These are phyloP conservation scores for Onygenales sp. DNA, from an alignment of 2,329 filamentous ascomycete genomes.

Conservation along the genomic window DNA sequence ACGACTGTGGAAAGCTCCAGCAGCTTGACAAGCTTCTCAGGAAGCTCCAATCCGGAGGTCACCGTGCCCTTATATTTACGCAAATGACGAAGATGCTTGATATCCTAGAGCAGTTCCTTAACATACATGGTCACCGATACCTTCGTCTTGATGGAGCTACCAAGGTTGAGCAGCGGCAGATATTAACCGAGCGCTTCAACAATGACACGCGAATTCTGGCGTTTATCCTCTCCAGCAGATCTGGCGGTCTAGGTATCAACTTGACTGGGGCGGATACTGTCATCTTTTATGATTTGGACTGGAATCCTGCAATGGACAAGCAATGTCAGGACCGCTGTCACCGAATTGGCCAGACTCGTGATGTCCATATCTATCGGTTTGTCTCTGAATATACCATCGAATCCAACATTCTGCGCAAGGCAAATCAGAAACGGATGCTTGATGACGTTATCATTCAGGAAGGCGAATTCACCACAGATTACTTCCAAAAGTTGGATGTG, in stretches of 20 bases:
- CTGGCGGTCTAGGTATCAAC: slow-evolving; percentile 91
- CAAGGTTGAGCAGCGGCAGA: slow-evolving; percentile 89
- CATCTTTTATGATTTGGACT: slow-evolving; percentile 98
- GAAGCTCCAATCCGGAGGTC: slow-evolving; percentile 76
- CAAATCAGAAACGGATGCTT: slow-evolving; percentile 93
- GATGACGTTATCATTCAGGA: slow-evolving; percentile 98
- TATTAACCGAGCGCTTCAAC: slow-evolving; percentile 94
- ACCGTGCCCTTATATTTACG: slow-evolving; percentile 94
- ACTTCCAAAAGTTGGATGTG: slow-evolving; percentile 70
- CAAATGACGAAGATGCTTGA: slow-evolving; percentile 99
- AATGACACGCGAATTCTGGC: slow-evolving; percentile 83
- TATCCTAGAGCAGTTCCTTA: slow-evolving; percentile 93
- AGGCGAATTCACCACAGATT: slow-evolving; percentile 94
- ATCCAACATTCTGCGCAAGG: slow-evolving; percentile 92
- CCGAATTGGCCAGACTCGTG: slow-evolving; percentile 91
- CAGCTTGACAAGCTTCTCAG: slow-evolving; percentile 77
- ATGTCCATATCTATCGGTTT: slow-evolving; percentile 95
- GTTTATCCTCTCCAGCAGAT: slow-evolving; percentile 91
- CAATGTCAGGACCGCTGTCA: slow-evolving; percentile 97
- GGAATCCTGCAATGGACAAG: slow-evolving; percentile 99
- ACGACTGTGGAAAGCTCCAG: slow-evolving; percentile 95
- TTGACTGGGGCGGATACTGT: slow-evolving; percentile 93
- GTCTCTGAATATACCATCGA: slow-evolving; percentile 93
- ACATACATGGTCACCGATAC: slow-evolving; percentile 96
- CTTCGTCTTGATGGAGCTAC: slow-evolving; percentile 92